A percentile compares a stretch with the other conserved stretches of the same genome.
Evolutionary conservation across 495 filamentous ascomycete genomes (phyloP).

Genomic region (Penicillium dipodomyicola): DNA sequence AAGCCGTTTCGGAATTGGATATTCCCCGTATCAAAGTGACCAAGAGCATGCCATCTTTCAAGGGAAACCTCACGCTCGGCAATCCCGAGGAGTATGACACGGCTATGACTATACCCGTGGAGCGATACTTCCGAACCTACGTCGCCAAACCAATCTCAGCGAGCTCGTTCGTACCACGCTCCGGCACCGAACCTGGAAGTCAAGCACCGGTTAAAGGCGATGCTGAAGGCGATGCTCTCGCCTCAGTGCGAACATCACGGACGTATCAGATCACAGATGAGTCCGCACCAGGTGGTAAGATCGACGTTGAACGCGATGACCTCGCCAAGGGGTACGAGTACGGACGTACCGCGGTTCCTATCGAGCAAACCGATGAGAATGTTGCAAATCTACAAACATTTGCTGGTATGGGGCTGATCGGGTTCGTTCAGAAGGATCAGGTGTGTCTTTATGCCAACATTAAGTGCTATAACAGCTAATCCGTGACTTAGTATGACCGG

Average conservation of each 20-base stretch:
- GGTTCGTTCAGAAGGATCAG: constrained; percentile 74
- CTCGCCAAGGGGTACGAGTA: constrained; percentile 93
- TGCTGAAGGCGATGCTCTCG: constrained; percentile 44
- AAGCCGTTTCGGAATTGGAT: constrained; percentile 74
- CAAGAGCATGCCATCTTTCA: constrained; percentile 71
- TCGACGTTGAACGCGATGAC: constrained; percentile 78
- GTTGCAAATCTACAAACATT: constrained; percentile 77
- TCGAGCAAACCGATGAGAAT: constrained; percentile 77
- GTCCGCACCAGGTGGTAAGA: constrained; percentile 71
- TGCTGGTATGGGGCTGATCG: constrained; percentile 73
- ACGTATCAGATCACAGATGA: constrained; percentile 79
- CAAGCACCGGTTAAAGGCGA: constrained; percentile 17
- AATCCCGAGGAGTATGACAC: constrained; percentile 70
- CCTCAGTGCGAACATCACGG: constrained; percentile 65
- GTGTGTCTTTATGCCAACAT: constrained; percentile 42
- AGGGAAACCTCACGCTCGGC: constrained; percentile 77
- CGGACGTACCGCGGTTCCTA: constrained; percentile 85
- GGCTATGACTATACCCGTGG: constrained; percentile 78
- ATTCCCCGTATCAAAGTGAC: constrained; percentile 74
- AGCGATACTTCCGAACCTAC: constrained; percentile 83
- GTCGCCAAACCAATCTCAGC: constrained; percentile 70
- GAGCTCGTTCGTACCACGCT: constrained; percentile 64
- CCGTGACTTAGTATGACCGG: constrained; percentile 63
- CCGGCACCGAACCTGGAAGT: constrained; percentile 48
- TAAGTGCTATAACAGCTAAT: constrained; percentile 13